A percentile compares a stretch with the other conserved stretches of the same genome.
phyloP scores from a whole-genome alignment of 352 stramenopile genomes.

The Globisporangium canariense region DNA sequence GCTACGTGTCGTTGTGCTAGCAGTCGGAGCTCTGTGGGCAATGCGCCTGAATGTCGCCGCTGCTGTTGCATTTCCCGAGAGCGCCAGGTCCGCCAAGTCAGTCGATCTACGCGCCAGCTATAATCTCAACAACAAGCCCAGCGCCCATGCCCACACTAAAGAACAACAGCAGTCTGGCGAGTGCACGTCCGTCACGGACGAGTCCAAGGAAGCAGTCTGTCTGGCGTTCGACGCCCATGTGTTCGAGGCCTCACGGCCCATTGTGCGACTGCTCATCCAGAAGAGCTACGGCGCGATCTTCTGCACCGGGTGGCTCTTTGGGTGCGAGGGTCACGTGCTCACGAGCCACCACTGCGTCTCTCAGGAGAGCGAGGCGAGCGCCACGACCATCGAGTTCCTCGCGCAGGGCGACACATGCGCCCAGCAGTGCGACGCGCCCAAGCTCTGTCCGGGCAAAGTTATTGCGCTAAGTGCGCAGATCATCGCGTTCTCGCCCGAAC shows the following conservation, averaged over 20 bases:
- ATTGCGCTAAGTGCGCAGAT: constrained; percentile 30
- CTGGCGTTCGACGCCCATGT: constrained; percentile 16
- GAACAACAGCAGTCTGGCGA: not conserved
- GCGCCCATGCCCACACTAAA: not conserved
- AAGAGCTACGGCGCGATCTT: constrained; percentile 35
- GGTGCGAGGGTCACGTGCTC: constrained; percentile 53
- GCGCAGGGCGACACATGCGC: constrained; percentile 27
- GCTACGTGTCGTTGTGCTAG: not conserved
- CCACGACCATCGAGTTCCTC: constrained; percentile 43
- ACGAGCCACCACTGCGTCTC: constrained; percentile 58
- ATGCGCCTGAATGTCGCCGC: no score
- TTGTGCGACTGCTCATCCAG: constrained; percentile 44
- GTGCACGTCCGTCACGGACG: constrained; percentile 19
- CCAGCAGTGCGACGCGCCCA: constrained; percentile 23
- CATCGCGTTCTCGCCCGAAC: constrained; percentile 24
- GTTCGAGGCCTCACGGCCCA: constrained; percentile 20
- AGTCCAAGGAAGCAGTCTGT: constrained; percentile 28
- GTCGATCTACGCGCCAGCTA: not conserved
- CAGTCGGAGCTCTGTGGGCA: not conserved
- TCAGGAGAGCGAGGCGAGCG: constrained; percentile 24
- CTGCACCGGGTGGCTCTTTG: constrained; percentile 53
- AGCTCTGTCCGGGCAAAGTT: constrained; percentile 31
- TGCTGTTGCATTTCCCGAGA: not conserved
- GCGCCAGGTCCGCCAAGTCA: not conserved
- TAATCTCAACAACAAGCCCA: not conserved